Evolutionary conservation across 306 rosid genomes (phyloP), one percentile per base, ranked within the genome.

Genomic region (Argentina anserina): DNA sequence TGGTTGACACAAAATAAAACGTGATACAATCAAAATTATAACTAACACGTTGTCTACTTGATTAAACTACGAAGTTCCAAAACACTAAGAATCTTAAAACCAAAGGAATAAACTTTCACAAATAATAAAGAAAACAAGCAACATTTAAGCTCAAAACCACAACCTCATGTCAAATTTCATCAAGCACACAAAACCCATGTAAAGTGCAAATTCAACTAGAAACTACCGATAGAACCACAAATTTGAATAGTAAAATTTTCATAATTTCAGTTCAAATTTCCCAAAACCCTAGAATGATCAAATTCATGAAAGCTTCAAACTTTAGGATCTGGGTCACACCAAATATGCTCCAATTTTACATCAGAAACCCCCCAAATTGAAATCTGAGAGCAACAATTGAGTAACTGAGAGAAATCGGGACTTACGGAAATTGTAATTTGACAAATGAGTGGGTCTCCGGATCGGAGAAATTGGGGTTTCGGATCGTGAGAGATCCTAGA

Each of bases 391-490:
- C 9, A 0, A 34, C 55, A 28, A 68, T 58, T 26, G 18, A 58
- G 15, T 5, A 1, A 42, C 21, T 21, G n/a, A 4, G 31, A 2
- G 15, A 72, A 45, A 40, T n/a, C 9, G 68, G 71, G 65, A 33
- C 82, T 80, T 81, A 83, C 84, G 33, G 65, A 46, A n/a, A 59
- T 37, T 18, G 71, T 26, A 5, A 26, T 59, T 13, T 10, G 33
- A 13, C 21, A 26, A 45, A 72, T 55, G 47, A 68, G 69, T 53
- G 76, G 36, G 36, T 33, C 5, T 33, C 56, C 87, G 84, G 87
- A 83, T 75, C 85, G 78, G 92, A 7, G 37, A 64, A 64, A 34
- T 71, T 70, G 74, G 86, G 83, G 82, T 73, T 56, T 56, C 78
- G 78, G 83, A 78, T 78, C 31, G 80, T 36, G 73, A 79, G 79